phyloP scores from a whole-genome alignment of 2,329 filamentous ascomycete genomes.

The Penicillium carneum region DNA sequence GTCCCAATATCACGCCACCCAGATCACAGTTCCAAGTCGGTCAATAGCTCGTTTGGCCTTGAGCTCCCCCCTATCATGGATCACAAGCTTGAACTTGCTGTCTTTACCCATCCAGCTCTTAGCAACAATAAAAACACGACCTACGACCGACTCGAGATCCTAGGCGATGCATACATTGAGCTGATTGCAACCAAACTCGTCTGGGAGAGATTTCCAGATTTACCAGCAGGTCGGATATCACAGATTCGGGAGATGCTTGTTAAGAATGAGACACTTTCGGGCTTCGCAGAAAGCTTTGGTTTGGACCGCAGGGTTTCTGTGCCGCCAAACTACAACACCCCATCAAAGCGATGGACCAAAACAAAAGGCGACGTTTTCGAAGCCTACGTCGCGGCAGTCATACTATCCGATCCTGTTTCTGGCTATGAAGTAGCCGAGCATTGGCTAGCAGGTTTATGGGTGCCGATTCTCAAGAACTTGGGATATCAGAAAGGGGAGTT shows the following conservation, averaged over 20 bases:
- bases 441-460: constrained; percentile 82
- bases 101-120: constrained; percentile 71
- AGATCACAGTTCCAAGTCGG: neutral
- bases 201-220: constrained; percentile 71
- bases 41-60: constrained; percentile 25
- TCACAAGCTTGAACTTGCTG: constrained; percentile 64
- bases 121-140: constrained; percentile 44
- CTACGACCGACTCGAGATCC: constrained; percentile 87
- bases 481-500: constrained; percentile 39
- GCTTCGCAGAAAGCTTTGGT: constrained; percentile 73
- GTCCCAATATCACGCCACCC: constrained; percentile 6
- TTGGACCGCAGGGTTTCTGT: constrained; percentile 71
- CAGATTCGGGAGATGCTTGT: constrained; percentile 80
- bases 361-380: constrained; percentile 88
- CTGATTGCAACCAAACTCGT: constrained; percentile 78
- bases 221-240: constrained; percentile 72
- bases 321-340: constrained; percentile 55
- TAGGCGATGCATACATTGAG: constrained; percentile 87
- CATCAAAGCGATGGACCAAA: constrained; percentile 69
- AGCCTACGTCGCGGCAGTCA: constrained; percentile 81
- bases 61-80: constrained; percentile 67
- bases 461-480: constrained; percentile 62
- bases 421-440: constrained; percentile 68
- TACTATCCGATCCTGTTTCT: constrained; percentile 69
- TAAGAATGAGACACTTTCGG: constrained; percentile 77